Conservation (phyloP, 1,139 yeast species). For the Hemisphaericaspora xylanilytica region DNA sequence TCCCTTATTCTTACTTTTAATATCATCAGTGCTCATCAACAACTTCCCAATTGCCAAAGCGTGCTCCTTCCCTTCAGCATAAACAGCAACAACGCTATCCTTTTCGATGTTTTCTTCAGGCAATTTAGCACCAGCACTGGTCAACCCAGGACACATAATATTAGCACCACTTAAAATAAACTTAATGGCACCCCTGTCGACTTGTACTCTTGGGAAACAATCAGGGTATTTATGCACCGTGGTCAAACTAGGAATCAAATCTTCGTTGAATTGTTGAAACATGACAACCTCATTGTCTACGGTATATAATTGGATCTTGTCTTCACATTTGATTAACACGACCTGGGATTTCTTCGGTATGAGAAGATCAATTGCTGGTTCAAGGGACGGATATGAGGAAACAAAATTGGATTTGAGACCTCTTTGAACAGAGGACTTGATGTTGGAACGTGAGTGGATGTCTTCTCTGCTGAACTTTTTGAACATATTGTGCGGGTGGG, state of each 20-base stretch:
- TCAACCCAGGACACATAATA: constrained; percentile 96
- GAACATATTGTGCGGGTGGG: constrained; percentile 35
- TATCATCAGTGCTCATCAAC: constrained; percentile 87
- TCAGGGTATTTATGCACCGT: constrained; percentile 81
- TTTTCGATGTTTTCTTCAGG: constrained; percentile 69
- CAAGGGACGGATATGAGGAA: constrained; percentile 68
- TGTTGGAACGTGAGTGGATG: constrained; percentile 84
- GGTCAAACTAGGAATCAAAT: constrained; percentile 71
- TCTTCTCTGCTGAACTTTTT: constrained; percentile 82
- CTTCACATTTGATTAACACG: constrained; percentile 82
- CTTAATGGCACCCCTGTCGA: constrained; percentile 95
- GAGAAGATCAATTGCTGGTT: constrained; percentile 71
- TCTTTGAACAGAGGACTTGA: constrained; percentile 90
- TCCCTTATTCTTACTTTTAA: constrained; percentile 79
- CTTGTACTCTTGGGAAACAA: constrained; percentile 82
- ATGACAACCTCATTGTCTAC: constrained; percentile 72
- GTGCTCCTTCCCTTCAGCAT: constrained; percentile 90
- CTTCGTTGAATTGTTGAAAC: constrained; percentile 76
- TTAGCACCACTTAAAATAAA: constrained; percentile 93
- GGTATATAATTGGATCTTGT: constrained; percentile 75
- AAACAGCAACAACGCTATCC: constrained; percentile 72
- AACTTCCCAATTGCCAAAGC: constrained; percentile 89
- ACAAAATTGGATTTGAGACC: constrained; percentile 73
- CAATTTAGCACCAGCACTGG: constrained; percentile 82
- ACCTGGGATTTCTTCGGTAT: constrained; percentile 92